Evolutionary conservation across 352 stramenopile species (phyloP).

Genomic region (Phytophthora macrochlamydospora): DNA sequence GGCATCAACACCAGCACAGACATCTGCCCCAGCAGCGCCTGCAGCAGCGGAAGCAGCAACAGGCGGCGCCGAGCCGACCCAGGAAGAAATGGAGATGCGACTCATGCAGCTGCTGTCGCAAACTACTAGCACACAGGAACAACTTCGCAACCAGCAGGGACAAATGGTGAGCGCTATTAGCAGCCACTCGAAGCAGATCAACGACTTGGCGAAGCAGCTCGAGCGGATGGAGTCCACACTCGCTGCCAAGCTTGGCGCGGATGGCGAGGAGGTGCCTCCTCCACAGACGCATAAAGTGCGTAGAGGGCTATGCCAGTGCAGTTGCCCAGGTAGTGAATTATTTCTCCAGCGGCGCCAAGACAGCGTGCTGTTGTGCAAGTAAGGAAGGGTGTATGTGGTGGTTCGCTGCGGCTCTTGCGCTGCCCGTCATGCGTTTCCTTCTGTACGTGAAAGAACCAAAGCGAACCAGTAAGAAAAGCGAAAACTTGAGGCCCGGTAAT

Average conservation of each 20-base stretch:
- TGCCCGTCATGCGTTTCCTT: conserved; percentile 30
- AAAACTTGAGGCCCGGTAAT: conserved; percentile 13
- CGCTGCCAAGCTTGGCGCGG: conserved; percentile 58
- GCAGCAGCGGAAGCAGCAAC: conserved; percentile 8
- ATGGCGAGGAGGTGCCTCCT: conserved; percentile 23
- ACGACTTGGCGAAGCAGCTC: conserved; percentile 80
- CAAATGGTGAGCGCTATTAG: conserved; percentile 85
- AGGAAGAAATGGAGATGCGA: conserved; percentile 79
- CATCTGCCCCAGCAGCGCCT: conserved; percentile 2
- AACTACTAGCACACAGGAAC: conserved; percentile 85
- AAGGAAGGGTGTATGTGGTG: conserved; percentile 23
- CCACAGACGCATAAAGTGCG: conserved; percentile 36
- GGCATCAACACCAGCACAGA: conserved; percentile 16
- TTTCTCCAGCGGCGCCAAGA: conserved; percentile 16
- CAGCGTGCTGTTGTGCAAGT: conserved; percentile 33
- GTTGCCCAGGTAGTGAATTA: conserved; percentile 39
- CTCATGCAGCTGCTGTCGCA: conserved; percentile 84
- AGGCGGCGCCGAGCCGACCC: conserved; percentile 23
- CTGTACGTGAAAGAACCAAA: conserved; percentile 27
- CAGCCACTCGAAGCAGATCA: conserved; percentile 85
- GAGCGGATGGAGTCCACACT: conserved; percentile 85
- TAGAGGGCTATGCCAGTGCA: conserved; percentile 27
- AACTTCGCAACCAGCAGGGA: conserved; percentile 82
- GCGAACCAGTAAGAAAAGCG: conserved; percentile 6
- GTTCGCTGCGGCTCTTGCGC: conserved; percentile 17